These are phyloP conservation scores for Parascedosporium putredinis DNA, from an alignment of 2,329 filamentous ascomycete species.

Conservation along the genomic window DNA sequence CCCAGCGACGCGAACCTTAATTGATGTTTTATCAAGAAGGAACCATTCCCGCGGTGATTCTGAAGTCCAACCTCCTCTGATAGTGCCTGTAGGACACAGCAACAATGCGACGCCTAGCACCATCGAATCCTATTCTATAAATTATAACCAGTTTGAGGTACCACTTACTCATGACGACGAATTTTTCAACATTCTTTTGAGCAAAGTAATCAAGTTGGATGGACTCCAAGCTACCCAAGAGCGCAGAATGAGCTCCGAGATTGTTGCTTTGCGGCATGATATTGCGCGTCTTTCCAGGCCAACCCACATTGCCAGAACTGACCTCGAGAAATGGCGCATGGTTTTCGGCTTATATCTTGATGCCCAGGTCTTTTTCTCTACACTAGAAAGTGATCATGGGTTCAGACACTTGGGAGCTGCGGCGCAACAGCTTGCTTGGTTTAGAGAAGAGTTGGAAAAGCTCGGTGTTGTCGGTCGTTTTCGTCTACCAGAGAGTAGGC, in stretches of 20 bases:
- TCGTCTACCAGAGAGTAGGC: constrained; percentile 53
- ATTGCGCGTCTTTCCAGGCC: constrained; percentile 57
- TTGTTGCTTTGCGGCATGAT: constrained; percentile 52
- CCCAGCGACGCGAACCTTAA: constrained; percentile 50
- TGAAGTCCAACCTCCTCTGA: not conserved
- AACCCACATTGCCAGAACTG: constrained; percentile 48
- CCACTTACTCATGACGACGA: constrained; percentile 66
- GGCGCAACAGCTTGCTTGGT: constrained; percentile 57
- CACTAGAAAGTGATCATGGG: constrained; percentile 60
- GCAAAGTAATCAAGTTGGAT: constrained; percentile 60
- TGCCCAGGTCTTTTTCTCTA: constrained; percentile 72
- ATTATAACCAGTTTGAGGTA: constrained; percentile 48
- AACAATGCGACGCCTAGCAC: not conserved
- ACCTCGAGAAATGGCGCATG: constrained; percentile 66
- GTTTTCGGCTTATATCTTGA: constrained; percentile 77
- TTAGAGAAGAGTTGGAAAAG: constrained; percentile 55
- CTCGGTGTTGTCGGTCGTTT: constrained; percentile 50
- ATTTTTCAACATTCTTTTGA: constrained; percentile 69
- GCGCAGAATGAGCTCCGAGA: constrained; percentile 49
- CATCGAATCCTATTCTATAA: not conserved
- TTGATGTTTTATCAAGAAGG: constrained; percentile 47
- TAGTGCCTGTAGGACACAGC: not conserved
- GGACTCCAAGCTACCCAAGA: constrained; percentile 57
- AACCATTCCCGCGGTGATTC: constrained; percentile 20
- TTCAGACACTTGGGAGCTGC: constrained; percentile 56